These are phyloP conservation scores for Bothriochloa decipiens DNA, from an alignment of 176 grass and related monocot genomes.

Conservation along the genomic window DNA sequence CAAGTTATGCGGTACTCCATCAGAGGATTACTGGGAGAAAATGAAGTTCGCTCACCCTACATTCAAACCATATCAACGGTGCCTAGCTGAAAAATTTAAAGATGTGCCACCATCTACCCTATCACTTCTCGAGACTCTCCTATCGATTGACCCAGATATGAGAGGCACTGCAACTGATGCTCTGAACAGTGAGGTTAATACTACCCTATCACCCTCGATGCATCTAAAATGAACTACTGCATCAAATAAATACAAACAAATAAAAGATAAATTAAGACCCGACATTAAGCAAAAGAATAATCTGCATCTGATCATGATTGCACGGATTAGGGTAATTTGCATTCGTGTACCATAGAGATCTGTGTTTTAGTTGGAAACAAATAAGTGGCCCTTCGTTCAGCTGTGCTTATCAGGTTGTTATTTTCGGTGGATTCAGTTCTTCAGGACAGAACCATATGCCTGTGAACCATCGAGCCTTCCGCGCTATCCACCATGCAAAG, in stretches of 20 bases:
- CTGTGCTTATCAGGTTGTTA: conserved; percentile 31
- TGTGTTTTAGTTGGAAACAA: conserved; percentile 15
- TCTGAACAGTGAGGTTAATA: conserved; percentile 88
- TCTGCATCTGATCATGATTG: not conserved
- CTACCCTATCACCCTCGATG: not conserved
- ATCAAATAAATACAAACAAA: not conserved
- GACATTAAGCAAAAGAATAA: not conserved
- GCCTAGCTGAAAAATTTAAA: conserved; percentile 74
- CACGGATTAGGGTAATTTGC: not conserved
- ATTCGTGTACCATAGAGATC: not conserved
- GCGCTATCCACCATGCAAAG: conserved; percentile 85
- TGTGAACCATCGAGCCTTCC: conserved; percentile 91
- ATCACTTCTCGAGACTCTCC: conserved; percentile 79
- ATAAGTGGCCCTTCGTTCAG: conserved; percentile 8
- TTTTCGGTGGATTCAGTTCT: conserved; percentile 72
- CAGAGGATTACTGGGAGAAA: conserved; percentile 81
- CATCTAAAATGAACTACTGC: conserved; percentile 16
- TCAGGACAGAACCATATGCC: conserved; percentile 87
- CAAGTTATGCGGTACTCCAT: conserved; percentile 90
- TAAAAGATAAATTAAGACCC: not conserved
- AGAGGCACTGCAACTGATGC: conserved; percentile 88
- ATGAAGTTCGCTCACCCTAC: conserved; percentile 66
- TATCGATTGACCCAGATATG: conserved; percentile 77
- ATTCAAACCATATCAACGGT: conserved; percentile 70
- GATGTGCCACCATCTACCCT: conserved; percentile 62